Base-by-base conservation (phyloP, 1,284 basidiomycete genomes). In the Ceratobasidium sp. region DNA sequence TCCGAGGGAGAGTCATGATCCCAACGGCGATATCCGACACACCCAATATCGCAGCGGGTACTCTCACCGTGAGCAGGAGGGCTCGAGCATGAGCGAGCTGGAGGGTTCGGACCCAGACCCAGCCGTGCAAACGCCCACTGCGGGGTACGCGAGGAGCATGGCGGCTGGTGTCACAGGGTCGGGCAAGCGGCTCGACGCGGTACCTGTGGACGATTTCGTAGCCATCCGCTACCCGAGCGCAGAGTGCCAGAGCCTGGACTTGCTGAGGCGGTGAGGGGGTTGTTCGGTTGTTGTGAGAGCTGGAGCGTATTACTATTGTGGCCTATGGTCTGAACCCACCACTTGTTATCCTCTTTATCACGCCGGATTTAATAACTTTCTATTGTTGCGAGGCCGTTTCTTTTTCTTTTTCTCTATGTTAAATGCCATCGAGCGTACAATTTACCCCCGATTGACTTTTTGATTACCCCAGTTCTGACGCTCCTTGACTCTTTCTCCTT, bases 201-300 rank as follows among this genome's bases (percentile, higher is more conserved):
- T 67, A 26, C 63, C 63, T 49, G 35, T 67, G 38, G 63, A 67
- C 18, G 63, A 67, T 67, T 67, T 67, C 44, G 63, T 67, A 6
- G 63, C 63, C 3, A 67, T 67, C 44, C 63, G 63, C 16, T 67
- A 67, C n/a, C 63, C 63, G n/a, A 67, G 63, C 38, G 63, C 63
- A 23, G 63, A 67, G 4, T 67, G 63, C 50, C 63, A 67, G 63
- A 55, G 63, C 44, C 55, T 67, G 63, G 63, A 67, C 23, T 23
- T 67, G 63, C 8, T 64, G 9, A 30, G 62, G 62, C 62, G 46
- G 30, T 55, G 63, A 67, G 46, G 35, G n/a, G 26, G 26, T 23
- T 14, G n/a, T n/a, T n/a, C n/a, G n/a, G n/a, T n/a, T 38, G 14
- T n/a, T 58, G 14, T 38, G 30, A 16, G 55, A 6, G 26, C n/a